Evolutionary conservation across 148 eudicot genomes (phyloP), one percentile per base, ranked within the genome.

Genomic region (Silene uniflora): DNA sequence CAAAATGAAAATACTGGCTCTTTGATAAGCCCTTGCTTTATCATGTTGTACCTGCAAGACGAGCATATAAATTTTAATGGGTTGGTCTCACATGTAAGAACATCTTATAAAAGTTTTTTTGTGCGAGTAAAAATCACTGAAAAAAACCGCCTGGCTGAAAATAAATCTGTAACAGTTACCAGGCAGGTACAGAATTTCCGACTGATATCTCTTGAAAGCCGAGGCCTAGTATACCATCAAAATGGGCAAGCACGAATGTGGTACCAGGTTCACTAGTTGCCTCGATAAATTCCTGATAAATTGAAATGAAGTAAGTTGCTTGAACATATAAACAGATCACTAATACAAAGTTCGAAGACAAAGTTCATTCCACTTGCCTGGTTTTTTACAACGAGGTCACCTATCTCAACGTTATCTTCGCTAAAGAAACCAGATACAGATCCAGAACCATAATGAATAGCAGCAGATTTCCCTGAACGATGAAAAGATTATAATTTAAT

Each of bases 211-310:
- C 98, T 58, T 76, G 89, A 77, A 92, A 92, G 32, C 97, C 99
- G 60, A 95, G 88, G 65, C 99, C 99, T 63, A 95, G 86, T 62
- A 95, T 92, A 42, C 99, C 99, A 77, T 95, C 99, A 82, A 95
- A 95, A 80, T 92, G 91, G 75, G 96, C 98, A 62, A 83, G 88
- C 86, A 92, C 16, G 79, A 95, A 95, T 52, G 96, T 89, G 58
- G 86, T 47, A 81, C 99, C 77, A 10, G 99, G 91, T 84, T 95
- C 99, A 23, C 78, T 86, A 16, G 97, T 92, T 73, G 99, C 94
- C 87, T 95, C 99, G 13, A 95, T 95, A 70, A 95, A 92, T 77
- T 86, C 87, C 96, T 90, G 76, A 63, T 14, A 35, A 67, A 47
- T 55, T 49, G 24, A 58, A 55, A 39, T 35, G 52, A 44, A 22